Percentiles rank a stretch among this genome's conserved stretches.
Evolutionary conservation across 2,329 filamentous ascomycete species (phyloP).

Genomic region (Coniella vitis): DNA sequence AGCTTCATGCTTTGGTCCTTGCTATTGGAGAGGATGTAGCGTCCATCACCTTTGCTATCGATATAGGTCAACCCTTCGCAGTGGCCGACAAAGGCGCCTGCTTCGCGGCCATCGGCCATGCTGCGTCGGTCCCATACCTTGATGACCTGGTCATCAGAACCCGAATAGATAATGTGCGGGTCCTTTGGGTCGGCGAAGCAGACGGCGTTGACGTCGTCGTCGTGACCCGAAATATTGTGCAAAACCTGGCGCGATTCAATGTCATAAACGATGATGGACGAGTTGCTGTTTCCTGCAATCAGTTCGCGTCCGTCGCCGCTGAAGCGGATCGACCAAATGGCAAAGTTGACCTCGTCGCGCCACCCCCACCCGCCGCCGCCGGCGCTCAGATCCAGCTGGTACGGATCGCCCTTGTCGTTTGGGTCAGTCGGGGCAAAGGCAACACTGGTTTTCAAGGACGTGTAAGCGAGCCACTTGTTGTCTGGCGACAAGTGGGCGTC

Average conservation of each 20-base stretch:
- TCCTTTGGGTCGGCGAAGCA: conserved; percentile 86
- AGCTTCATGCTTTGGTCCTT: conserved; percentile 98
- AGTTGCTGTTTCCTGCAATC: conserved; percentile 76
- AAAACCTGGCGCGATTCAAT: conserved; percentile 73
- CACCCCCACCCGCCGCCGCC: conserved; percentile 24
- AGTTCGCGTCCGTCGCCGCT: conserved; percentile 87
- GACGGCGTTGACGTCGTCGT: conserved; percentile 90
- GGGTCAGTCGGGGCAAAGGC: conserved; percentile 85
- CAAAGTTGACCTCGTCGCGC: conserved; percentile 36
- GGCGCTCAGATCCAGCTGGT: conserved; percentile 62
- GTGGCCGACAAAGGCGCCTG: conserved; percentile 60
- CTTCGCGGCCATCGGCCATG: conserved; percentile 74
- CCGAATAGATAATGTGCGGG: conserved; percentile 91
- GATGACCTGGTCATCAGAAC: conserved; percentile 87
- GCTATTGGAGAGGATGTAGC: conserved; percentile 85
- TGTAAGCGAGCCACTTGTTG: conserved; percentile 87
- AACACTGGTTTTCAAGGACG: conserved; percentile 76
- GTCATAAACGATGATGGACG: conserved; percentile 83
- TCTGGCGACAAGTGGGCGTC: conserved; percentile 88
- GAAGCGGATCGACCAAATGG: conserved; percentile 87
- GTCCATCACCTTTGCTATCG: conserved; percentile 62
- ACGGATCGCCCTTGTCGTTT: conserved; percentile 71
- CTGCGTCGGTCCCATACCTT: conserved; percentile 95
- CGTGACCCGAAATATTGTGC: conserved; percentile 70
- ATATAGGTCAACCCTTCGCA: conserved; percentile 62